phyloP scores from a whole-genome alignment of 2,329 filamentous ascomycete species.

The Colletotrichum abscissum region DNA sequence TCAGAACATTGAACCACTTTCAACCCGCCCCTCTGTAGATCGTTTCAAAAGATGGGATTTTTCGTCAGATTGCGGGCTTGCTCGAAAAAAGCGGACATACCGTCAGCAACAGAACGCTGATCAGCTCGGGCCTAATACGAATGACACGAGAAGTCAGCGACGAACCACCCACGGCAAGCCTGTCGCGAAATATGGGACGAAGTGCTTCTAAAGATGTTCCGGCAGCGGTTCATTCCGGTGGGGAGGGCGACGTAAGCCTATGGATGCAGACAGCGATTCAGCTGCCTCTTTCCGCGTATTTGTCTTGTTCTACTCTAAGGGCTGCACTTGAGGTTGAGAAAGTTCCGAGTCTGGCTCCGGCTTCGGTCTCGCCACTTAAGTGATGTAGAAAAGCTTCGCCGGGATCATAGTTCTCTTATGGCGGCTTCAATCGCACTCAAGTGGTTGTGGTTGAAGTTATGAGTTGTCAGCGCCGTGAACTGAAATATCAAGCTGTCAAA shows the following conservation, averaged over 20 bases:
- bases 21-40: background rate
- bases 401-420: no score
- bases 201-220: background rate
- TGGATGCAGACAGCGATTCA: background rate
- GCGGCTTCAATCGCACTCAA: no score
- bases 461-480: background rate
- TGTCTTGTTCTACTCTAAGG: background rate
- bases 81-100: background rate
- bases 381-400: no score
- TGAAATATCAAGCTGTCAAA: background rate
- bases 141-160: conserved; percentile 2
- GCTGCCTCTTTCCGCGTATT: background rate
- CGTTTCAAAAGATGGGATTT: conserved; percentile 19
- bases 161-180: background rate
- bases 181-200: background rate
- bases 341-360: background rate
- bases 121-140: background rate
- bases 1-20: conserved; percentile 9
- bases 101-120: background rate
- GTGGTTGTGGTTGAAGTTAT: background rate
- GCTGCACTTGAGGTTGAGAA: background rate
- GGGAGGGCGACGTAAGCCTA: background rate
- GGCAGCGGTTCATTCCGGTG: background rate
- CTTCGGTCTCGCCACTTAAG: background rate
- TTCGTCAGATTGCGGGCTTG: background rate